Base-by-base conservation (phyloP, 2,329 filamentous ascomycete genomes). In the Alternaria brassicae region DNA sequence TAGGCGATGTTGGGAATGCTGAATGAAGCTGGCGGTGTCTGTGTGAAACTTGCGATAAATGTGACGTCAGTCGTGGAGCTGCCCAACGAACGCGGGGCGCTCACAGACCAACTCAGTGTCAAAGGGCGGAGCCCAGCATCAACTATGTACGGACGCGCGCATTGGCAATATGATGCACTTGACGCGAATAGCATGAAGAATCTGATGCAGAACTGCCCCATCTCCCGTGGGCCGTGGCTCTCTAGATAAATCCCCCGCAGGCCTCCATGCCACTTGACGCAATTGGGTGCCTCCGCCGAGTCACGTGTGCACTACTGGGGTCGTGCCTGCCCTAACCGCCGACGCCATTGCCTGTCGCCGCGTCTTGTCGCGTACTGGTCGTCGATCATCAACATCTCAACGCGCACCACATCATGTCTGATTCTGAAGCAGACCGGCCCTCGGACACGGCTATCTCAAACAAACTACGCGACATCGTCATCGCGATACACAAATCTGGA, bases 381-480 rank as follows among this genome's bases (percentile, higher is more conserved):
- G 48, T 58, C 56, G 51, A 60, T 56, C 41, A 47, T 10, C 59
- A 53, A 47, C 52, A 56, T 48, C 47, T 60, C 62, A 58, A 54
- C 47, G 34, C 50, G 27, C 51, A 13, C 25, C 67, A 47, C 55
- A 66, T 15, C 61, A 78, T 78, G 72, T 78, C 77, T 9, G 71
- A 72, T 42, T 67, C 70, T 8, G 72, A 74, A 17, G 51, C 53
- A 41, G 56, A 61, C 25, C 32, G 71, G 13, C 80, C 76, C 9
- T 71, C 77, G 12, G 76, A 81, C 51, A 66, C 65, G 4, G 62
- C 67, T 8, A 77, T 84, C 52, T 73, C 80, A 41, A 62, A 70
- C 48, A 77, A 76, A 25, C 70, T 84, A 12, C 77, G 75, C 56
- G 69, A 79, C 58, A 73, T 78, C 27, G 81, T 83, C 36, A 71